Evolutionary conservation across 352 stramenopile species (phyloP), one percentile per base, ranked within the genome.

Genomic region (Phytophthora hibernalis): DNA sequence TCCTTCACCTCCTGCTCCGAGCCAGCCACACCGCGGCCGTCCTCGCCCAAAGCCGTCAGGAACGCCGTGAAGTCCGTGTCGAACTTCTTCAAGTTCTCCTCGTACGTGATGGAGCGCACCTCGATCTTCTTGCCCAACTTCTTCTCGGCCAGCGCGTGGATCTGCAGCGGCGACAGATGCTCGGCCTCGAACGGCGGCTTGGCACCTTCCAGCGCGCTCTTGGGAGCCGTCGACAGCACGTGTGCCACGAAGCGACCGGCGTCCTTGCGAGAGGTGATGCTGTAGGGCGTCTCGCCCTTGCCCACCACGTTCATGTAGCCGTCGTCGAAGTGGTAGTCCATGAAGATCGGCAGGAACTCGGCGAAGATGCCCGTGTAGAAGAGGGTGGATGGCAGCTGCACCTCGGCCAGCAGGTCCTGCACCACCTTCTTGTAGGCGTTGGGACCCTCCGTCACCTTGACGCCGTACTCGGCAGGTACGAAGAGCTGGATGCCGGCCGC

Each of bases 101-200:
- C 59, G 42, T 56, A 65, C 26, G 61, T 48, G 16, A 69, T 50
- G 48, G 37, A 43, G 57, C 43, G 53, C 52, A 73, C 30, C 26
- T 65, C 53, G 33, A 73, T 58, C 53, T 68, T 73, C 58, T 69
- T 73, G 58, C 28, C 26, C 6, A 74, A 20, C 54, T 69, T 73
- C 52, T 73, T 64, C 65, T 65, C 54, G 1, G 26, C 54, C 13
- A 70, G 42, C n/a, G 40, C 59, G 18, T 26, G 40, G 50, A 69
- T 61, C 53, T 69, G 57, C 33, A 74, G 50, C 35, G 59, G 47
- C 30, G 58, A 53, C 47, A 65, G 53, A 35, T 59, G 65, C 28
- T 69, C 53, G n/a, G 44, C 54, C 44, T 69, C 59, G 33, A 74
- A 59, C 3, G 53, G 37, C 10, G 70, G 13, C 22, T 58, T 54